These are phyloP conservation scores for Delitschia confertaspora DNA, from an alignment of 495 filamentous ascomycete species.

Conservation along the genomic window DNA sequence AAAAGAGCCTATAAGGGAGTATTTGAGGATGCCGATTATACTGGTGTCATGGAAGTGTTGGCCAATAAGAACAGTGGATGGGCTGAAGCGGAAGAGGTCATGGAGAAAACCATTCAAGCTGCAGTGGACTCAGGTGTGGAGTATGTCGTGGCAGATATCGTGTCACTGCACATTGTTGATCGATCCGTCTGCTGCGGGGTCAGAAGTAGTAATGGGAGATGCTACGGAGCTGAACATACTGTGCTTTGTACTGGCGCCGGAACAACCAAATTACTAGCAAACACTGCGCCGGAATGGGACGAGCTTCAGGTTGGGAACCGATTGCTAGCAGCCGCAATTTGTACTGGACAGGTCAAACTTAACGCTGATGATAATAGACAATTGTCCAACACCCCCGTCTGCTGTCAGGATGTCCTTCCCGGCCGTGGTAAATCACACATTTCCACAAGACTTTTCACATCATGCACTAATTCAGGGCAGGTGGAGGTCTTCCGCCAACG, in stretches of 20 bases:
- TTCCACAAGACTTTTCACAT: too few species aligned
- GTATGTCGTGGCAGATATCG: constrained; percentile 43
- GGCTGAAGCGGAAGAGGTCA: constrained; percentile 50
- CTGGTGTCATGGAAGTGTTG: constrained; percentile 41
- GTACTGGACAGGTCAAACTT: constrained; percentile 39
- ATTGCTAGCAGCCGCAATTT: constrained; percentile 49
- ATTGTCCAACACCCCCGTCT: constrained; percentile 14
- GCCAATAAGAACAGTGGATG: constrained; percentile 51
- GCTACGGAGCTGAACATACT: constrained; percentile 38
- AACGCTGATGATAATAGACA: constrained; percentile 25
- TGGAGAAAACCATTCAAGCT: constrained; percentile 39
- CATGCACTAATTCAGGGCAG: constrained; percentile 30
- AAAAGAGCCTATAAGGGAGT: constrained; percentile 41
- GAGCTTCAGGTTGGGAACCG: constrained; percentile 44
- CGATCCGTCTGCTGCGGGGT: constrained; percentile 43
- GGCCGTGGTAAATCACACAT: not conserved
- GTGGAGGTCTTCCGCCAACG: constrained; percentile 33
- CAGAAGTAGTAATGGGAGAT: constrained; percentile 36
- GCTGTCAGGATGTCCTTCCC: not conserved
- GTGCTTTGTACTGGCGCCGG: constrained; percentile 51
- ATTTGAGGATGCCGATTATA: constrained; percentile 47
- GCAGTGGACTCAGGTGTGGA: constrained; percentile 46
- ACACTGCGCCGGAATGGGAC: constrained; percentile 40
- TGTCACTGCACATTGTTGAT: constrained; percentile 37
- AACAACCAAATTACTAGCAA: constrained; percentile 51